These are phyloP conservation scores for Coffea humblotiana DNA, from an alignment of 305 asterid species.

Conservation along the genomic window DNA sequence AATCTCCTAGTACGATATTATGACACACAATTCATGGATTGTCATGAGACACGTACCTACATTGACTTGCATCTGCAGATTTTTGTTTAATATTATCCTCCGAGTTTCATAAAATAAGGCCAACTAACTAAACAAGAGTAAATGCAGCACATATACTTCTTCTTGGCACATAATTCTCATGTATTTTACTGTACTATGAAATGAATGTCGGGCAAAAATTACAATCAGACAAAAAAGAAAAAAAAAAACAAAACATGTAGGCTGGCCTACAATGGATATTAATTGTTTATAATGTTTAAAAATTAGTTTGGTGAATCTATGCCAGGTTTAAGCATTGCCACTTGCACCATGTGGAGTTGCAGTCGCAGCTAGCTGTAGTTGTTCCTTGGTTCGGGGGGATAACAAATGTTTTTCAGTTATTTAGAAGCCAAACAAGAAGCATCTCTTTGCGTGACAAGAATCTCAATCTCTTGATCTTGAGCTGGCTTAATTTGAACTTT, in stretches of 20 bases:
- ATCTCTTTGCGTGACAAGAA: not conserved
- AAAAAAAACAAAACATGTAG: not conserved
- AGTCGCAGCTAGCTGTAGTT: not conserved
- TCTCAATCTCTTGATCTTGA: not conserved
- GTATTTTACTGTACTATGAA: not conserved
- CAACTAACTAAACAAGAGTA: not conserved
- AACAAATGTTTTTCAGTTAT: not conserved
- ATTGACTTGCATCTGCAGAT: not conserved
- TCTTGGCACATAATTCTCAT: not conserved
- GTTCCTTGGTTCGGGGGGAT: not conserved
- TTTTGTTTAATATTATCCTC: not conserved
- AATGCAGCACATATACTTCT: not conserved
- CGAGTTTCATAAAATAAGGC: not conserved
- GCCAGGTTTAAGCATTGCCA: not conserved
- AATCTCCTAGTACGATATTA: no score
- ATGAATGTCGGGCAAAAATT: not conserved
- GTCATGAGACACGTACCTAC: not conserved
- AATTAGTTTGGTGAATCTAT: not conserved
- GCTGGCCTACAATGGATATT: not conserved
- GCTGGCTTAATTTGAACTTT: not conserved
- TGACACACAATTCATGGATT: not conserved
- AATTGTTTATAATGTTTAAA: not conserved
- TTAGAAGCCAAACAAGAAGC: slow-evolving; percentile 2
- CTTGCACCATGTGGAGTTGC: not conserved
- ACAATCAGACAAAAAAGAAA: no score